A percentile compares a stretch with the other conserved stretches of the same genome.
phyloP scores from a whole-genome alignment of 2,329 filamentous ascomycete species.

The Curvularia eragrostidis region DNA sequence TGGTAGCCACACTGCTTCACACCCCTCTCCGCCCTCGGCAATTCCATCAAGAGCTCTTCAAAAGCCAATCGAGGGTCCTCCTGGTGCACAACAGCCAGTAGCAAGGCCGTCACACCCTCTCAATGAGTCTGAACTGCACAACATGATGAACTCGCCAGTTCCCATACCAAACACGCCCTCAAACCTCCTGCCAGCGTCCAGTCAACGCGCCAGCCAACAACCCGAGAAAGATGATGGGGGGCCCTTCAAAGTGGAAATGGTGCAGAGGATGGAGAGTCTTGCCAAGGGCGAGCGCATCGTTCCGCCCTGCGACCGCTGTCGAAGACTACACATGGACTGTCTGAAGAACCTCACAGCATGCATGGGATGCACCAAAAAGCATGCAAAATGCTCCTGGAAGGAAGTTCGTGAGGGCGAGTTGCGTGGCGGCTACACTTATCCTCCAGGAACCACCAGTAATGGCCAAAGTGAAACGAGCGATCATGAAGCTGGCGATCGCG shows the following conservation, averaged over 20 bases:
- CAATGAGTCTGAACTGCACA: conserved; percentile 50
- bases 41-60: conserved; percentile 37
- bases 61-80: conserved; percentile 31
- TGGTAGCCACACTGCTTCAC: conserved; percentile 31
- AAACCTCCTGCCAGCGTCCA: conserved; percentile 58
- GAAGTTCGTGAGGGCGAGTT: conserved; percentile 77
- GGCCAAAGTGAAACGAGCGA: conserved; percentile 45
- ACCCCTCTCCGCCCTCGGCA: conserved; percentile 35
- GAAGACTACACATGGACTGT: conserved; percentile 79
- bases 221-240: conserved; percentile 63
- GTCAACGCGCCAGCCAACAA: conserved; percentile 47
- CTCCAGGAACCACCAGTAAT: conserved; percentile 32
- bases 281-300: conserved; percentile 74
- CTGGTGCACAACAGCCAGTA: conserved; percentile 25
- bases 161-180: conserved; percentile 63
- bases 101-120: conserved; percentile 34
- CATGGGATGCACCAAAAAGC: conserved; percentile 86
- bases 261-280: conserved; percentile 76
- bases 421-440: conserved; percentile 36
- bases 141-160: conserved; percentile 55
- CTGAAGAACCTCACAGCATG: conserved; percentile 87
- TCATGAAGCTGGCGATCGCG: conserved; percentile 35
- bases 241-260: conserved; percentile 70
- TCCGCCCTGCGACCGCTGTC: conserved; percentile 85
- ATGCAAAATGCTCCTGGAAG: conserved; percentile 87